Percentiles rank a stretch among this genome's conserved stretches.
Conservation (phyloP, 2,329 filamentous ascomycete species). For the Lachnum nothofagi region DNA sequence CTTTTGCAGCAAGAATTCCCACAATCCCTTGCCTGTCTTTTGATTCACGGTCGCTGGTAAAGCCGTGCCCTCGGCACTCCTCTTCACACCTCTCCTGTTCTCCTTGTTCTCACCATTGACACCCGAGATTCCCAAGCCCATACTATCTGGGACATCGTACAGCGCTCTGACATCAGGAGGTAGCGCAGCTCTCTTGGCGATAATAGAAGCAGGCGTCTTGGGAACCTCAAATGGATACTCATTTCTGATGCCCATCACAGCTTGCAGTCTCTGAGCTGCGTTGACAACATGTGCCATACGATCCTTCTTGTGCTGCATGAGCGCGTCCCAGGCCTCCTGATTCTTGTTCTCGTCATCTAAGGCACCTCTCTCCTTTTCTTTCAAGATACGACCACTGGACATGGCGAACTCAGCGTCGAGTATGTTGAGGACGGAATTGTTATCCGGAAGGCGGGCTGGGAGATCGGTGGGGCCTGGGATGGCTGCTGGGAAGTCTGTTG, state of each 20-base stretch:
- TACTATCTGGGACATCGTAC: neutral
- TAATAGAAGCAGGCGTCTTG: neutral
- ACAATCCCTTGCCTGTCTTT: slow-evolving; percentile 25
- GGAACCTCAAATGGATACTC: slow-evolving; percentile 17
- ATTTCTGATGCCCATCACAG: slow-evolving; percentile 21
- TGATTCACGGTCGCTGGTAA: slow-evolving; percentile 17
- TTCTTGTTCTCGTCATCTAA: neutral
- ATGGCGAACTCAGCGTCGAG: neutral
- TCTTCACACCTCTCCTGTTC: neutral
- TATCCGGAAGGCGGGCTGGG: neutral
- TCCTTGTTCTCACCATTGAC: neutral
- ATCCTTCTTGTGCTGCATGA: slow-evolving; percentile 11
- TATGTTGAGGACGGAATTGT: neutral
- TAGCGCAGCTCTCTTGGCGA: neutral
- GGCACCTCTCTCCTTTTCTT: neutral
- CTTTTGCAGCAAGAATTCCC: slow-evolving; percentile 24
- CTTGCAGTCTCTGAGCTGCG: slow-evolving; percentile 20
- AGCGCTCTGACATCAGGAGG: neutral
- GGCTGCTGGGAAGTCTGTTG: neutral
- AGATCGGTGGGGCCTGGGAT: neutral
- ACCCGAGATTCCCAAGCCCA: neutral
- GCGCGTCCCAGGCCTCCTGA: slow-evolving; percentile 1
- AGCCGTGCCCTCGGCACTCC: neutral
- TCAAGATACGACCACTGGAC: neutral
- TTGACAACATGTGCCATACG: slow-evolving; percentile 15